Evolutionary conservation across 306 rosid species (phyloP).

Genomic region (Vicia sativa): DNA sequence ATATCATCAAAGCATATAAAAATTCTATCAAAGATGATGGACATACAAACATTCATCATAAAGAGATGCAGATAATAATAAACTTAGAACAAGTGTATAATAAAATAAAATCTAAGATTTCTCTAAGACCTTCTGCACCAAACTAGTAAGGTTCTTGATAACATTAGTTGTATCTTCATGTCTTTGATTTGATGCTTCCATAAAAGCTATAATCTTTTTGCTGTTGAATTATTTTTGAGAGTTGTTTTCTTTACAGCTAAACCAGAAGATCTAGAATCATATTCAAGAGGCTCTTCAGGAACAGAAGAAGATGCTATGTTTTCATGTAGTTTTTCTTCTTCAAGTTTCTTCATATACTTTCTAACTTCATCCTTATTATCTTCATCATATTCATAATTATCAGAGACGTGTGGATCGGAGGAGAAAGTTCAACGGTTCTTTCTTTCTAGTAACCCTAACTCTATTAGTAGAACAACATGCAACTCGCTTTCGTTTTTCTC

Average conservation of each 20-base stretch:
- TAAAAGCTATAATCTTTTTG: neutral
- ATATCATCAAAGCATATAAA: no score
- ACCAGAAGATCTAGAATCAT: neutral
- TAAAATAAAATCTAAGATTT: no score
- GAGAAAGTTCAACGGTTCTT: neutral
- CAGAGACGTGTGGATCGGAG: neutral
- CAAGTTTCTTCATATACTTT: neutral
- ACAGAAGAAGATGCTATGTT: neutral
- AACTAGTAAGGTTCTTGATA: neutral
- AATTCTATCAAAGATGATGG: no score
- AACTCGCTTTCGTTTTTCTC: neutral
- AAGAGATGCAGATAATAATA: no score
- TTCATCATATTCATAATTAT: neutral
- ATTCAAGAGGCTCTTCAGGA: neutral
- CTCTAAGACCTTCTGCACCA: no score
- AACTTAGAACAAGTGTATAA: no score
- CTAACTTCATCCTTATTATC: neutral
- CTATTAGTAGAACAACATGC: neutral
- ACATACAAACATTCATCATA: no score
- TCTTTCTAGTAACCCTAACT: neutral
- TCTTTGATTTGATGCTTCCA: neutral
- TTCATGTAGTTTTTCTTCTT: neutral
- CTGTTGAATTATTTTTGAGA: neutral
- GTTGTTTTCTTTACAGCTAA: neutral
- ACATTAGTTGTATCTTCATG: neutral